Base-by-base conservation (phyloP, 352 stramenopile genomes). In the Pythium scleroteichum region DNA sequence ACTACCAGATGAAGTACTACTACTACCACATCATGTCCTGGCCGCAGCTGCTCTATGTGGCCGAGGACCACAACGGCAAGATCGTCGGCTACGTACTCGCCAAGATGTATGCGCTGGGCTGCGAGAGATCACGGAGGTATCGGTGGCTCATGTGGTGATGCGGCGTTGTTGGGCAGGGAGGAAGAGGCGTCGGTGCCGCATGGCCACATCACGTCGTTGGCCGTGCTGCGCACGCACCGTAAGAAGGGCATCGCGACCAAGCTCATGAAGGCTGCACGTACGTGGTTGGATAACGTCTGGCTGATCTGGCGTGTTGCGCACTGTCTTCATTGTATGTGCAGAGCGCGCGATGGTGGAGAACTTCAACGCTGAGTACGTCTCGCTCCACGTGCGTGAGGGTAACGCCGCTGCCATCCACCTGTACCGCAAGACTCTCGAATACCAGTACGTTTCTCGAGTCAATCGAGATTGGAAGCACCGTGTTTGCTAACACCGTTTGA, bases 1-100 rank as follows among this genome's bases (percentile, higher is more conserved):
- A 99, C 78, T 99, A 99, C 77, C 95, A 99, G 81, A 98, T 99
- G 90, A 98, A 99, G 75, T 99, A 99, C 78, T 99, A 99, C 78
- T 98, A 99, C 65, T 99, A 99, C 86, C 97, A 99, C 75, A 92
- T 99, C 64, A 91, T 99, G 59, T 96, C 95, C 55, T 99, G 98
- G 97, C 98, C 98, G 33, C 97, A 99, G 73, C 84, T 99, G 53
- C 89, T 99, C 13, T 98, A 98, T 75, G 97, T 99, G 24, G 97
- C 97, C 0, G 97, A 99, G 73, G 96, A 99, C 67, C 87, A 97
- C 70, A 89, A 97, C 63, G 95, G 96, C 48, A 98, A 98, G 66
- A 99, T 99, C 74, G 97, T 99, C 20, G 98, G 98, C 52, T 99
- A 99, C 75, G 97, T 99, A 17, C 77, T 99, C 35, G 97, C 97